A percentile compares a stretch with the other conserved stretches of the same genome.
phyloP scores from a whole-genome alignment of 768 basidiomycete species.

The Leccinum truebloodii region DNA sequence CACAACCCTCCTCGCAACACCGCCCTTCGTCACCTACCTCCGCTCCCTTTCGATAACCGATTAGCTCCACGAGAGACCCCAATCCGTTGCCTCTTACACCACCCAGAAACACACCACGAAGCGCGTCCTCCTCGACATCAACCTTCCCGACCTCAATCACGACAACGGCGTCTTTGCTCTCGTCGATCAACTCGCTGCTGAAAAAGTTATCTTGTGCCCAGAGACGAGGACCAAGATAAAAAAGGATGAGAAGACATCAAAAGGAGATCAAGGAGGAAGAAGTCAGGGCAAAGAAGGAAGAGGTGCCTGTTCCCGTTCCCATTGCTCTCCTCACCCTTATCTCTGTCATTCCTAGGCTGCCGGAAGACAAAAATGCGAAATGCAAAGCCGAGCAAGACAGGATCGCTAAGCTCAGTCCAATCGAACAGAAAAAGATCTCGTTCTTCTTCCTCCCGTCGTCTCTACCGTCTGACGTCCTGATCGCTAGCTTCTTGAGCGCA shows the following conservation, averaged over 20 bases:
- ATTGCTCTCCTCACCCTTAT: not conserved
- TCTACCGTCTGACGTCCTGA: constrained; percentile 2
- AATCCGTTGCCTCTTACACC: constrained; percentile 46
- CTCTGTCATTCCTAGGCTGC: constrained; percentile 34
- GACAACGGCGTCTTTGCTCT: constrained; percentile 66
- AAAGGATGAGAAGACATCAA: constrained; percentile 59
- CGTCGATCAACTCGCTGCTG: constrained; percentile 59
- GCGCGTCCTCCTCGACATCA: constrained; percentile 71
- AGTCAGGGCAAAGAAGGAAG: constrained; percentile 58
- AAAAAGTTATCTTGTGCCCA: constrained; percentile 62
- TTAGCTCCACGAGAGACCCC: constrained; percentile 50
- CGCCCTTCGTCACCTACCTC: constrained; percentile 72
- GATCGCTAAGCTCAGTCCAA: constrained; percentile 68
- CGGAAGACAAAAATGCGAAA: constrained; percentile 71
- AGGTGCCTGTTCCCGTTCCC: constrained; percentile 40
- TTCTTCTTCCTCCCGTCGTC: not conserved
- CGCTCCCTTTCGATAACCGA: constrained; percentile 89
- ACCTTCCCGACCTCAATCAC: constrained; percentile 50
- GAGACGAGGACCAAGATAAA: constrained; percentile 75
- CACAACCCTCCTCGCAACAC: constrained; percentile 61
- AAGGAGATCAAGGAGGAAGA: constrained; percentile 68
- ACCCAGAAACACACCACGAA: constrained; percentile 53
- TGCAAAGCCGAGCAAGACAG: constrained; percentile 73
- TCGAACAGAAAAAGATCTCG: constrained; percentile 81
- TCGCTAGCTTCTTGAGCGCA: constrained; percentile 65